Base-by-base conservation (phyloP, 177 flowering plant species). In the Vitis hybrid region DNA sequence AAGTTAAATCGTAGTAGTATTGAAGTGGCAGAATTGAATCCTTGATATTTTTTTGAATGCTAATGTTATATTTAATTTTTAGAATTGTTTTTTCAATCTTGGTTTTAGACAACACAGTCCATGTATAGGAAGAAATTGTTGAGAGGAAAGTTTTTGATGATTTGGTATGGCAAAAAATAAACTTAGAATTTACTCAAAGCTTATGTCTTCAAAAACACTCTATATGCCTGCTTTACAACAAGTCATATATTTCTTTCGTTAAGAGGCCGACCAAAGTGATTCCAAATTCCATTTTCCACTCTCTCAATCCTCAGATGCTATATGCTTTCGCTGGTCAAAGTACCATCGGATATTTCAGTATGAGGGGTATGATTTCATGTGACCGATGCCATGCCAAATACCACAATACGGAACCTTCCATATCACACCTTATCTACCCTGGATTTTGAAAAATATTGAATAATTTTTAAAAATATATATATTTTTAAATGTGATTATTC, bases 221-320 rank as follows among this genome's bases (percentile, higher is more conserved):
- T 61, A 64, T 73, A 59, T 73, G 17, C 6, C 72, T 66, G 67
- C 76, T 75, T 48, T 50, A 6, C 27, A n/a, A 58, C 15, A 13
- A 27, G 35, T 59, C 1, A 52, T 60, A 24, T 46, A 48, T 20
- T 35, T 56, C 61, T 74, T 78, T 84, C 69, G 51, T 46, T 74
- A 17, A 82, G 85, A 84, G 85, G 87, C 85, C 82, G 84, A 82
- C 83, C 76, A 80, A 77, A 84, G 78, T 72, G 79, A 79, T 82
- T 82, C 84, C 61, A 41, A 71, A 76, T 81, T 74, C 82, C 78
- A 78, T 79, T 69, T 74, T 73, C 82, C 82, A 81, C 81, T 80
- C 66, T 64, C 74, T 55, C 48, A 3, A 67, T 46, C 61, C 35
- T 63, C n/a, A 53, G 77, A 76, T 83, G 80, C 83, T 61, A 56